These are phyloP conservation scores for Telopea speciosissima DNA, from an alignment of 177 flowering plant genomes.

Conservation along the genomic window DNA sequence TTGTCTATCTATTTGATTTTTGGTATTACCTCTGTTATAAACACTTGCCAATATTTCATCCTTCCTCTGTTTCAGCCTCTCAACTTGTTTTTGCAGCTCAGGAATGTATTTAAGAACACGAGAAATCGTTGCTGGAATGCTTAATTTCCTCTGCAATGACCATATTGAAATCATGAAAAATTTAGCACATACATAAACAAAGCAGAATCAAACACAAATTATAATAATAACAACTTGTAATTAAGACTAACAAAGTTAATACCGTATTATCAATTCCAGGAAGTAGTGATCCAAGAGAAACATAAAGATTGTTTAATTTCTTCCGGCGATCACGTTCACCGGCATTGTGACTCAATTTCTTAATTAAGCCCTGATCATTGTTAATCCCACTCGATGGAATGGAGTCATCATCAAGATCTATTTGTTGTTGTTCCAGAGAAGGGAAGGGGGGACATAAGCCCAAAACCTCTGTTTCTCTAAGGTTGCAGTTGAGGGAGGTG, in stretches of 20 bases:
- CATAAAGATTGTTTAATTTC: constrained; percentile 44
- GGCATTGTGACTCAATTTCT: constrained; percentile 61
- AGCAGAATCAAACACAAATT: neutral
- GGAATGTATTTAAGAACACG: constrained; percentile 54
- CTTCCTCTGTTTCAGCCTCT: constrained; percentile 30
- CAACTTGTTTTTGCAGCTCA: constrained; percentile 50
- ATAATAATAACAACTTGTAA: neutral
- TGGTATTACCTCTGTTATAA: constrained; percentile 14
- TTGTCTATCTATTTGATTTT: neutral
- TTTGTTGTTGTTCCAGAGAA: constrained; percentile 4
- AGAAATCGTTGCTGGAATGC: constrained; percentile 48
- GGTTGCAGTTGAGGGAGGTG: neutral
- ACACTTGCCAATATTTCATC: constrained; percentile 36
- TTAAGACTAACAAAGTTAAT: neutral
- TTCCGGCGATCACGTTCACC: constrained; percentile 63
- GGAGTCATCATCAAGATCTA: neutral
- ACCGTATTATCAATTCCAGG: constrained; percentile 47
- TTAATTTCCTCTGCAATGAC: constrained; percentile 43
- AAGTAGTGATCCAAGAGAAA: constrained; percentile 48
- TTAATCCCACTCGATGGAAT: constrained; percentile 1
- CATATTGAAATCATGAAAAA: neutral
- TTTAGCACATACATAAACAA: no score
- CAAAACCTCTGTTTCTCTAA: constrained; percentile 4
- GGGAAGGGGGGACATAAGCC: constrained; percentile 11
- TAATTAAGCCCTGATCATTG: constrained; percentile 14